Base-by-base conservation (phyloP, 2,329 filamentous ascomycete species). In the Colletotrichum kahawae region DNA sequence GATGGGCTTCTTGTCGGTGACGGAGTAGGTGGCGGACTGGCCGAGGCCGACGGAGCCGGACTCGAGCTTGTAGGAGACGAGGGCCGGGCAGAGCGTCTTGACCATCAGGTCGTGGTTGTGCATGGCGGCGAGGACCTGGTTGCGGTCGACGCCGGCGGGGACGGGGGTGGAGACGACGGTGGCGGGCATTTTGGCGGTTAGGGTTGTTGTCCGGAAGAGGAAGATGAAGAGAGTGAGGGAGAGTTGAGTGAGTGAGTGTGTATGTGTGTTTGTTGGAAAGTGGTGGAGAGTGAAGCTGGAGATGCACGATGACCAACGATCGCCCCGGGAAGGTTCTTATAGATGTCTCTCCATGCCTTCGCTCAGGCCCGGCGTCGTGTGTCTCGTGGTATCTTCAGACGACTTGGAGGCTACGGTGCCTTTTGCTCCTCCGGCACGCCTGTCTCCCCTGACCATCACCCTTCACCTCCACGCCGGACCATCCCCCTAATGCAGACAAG, bases 71-170 rank as follows among this genome's bases (percentile, higher is more conserved):
- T 75, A 64, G 38, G 63, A 64, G 73, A 75, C 67, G 63, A 75
- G 73, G 36, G 62, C 48, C 33, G 73, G 73, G 69, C 73, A 75
- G 63, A 75, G 73, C 5, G 73, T 75, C 73, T 75, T 75, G 63
- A 75, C 73, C 73, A 75, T 75, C 29, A 75, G 69, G 38, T 75
- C 73, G 73, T 75, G 73, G 57, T 75, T 73, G 69, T 75, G 73
- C 33, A 75, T 68, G 43, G 73, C 59, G 27, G 73, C 7, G 69
- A 75, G 43, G 63, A 75, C 69, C 27, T 66, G 69, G 38, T 34
- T 14, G 33, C 31, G 48, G 34, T 63, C 57, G 27, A 75, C 73
- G 63, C 73, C 73, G 73, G 73, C 73, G 29, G 73, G 73, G 34
- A 75, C 48, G 69, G 73, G 73, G 27, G 73, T 75, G 29, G 57